Base-by-base conservation (phyloP, 345 rosid genomes). In the Diplotaxis tenuifolia region DNA sequence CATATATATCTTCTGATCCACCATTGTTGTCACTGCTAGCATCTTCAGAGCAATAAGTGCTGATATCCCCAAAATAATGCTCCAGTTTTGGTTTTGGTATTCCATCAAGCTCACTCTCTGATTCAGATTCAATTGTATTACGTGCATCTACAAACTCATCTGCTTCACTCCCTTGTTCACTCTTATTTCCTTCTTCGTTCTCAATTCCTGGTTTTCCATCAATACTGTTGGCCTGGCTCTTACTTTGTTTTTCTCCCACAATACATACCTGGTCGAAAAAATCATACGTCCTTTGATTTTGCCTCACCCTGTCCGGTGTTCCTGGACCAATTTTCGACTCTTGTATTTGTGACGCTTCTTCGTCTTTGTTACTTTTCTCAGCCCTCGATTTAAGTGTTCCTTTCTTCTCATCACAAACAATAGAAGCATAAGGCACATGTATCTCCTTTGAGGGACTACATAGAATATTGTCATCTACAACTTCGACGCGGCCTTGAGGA, bases 51-150 rank as follows among this genome's bases (percentile, higher is more conserved):
- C 73, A 71, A 53, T 77, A 62, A 58, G 71, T 77, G 65, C 75
- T 77, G 59, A 71, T 38, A 50, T 77, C 76, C 45, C 80, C 72
- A 71, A 71, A 70, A 60, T 70, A 77, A 57, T 71, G 77, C 69
- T 72, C 80, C 49, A 59, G 22, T 18, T 20, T 80, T 40, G 56
- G 75, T 66, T 40, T 69, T 34, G 61, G 65, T 40, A 15, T 79
- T 73, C 67, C 76, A 42, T 73, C 78, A 47, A 67, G 67, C 52
- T 84, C 86, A 63, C 27, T 40, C 66, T 57, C 73, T 28, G 89
- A 91, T 85, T 89, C 98, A 11, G 98, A 87, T 52, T 94, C 97
- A 42, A 94, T 87, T 18, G 92, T 89, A 79, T 94, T 91, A 67
- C 91, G 92, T 64, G 97, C 97, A 84, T 94, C 98, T 85, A 83